Evolutionary conservation across 306 rosid genomes (phyloP).

Genomic region (Geum urbanum): DNA sequence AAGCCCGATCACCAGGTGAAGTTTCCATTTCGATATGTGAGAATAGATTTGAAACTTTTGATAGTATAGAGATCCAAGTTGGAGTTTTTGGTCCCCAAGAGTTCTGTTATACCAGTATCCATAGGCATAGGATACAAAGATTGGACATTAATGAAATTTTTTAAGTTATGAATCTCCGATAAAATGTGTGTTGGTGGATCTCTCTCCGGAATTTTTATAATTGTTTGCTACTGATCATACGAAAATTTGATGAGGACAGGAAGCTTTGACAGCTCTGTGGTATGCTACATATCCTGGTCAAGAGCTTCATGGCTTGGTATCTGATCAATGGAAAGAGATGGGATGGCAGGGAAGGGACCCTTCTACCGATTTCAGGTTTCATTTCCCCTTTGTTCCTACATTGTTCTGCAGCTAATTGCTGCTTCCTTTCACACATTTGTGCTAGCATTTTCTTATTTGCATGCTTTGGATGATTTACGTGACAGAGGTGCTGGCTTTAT

Average conservation of each 20-base stretch:
- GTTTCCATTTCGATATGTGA: background rate
- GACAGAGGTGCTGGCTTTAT: conserved; percentile 88
- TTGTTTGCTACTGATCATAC: no score
- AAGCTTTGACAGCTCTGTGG: conserved; percentile 81
- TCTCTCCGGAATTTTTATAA: no score
- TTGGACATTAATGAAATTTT: background rate
- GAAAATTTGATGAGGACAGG: conserved; percentile 48
- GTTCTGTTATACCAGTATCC: background rate
- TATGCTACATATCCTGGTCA: conserved; percentile 64
- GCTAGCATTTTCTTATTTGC: conserved; percentile 10
- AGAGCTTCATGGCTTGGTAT: conserved; percentile 74
- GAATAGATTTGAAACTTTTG: background rate
- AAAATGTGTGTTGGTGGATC: no score
- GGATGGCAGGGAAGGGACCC: conserved; percentile 99
- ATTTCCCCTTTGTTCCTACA: conserved; percentile 13
- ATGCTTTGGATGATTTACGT: conserved; percentile 21
- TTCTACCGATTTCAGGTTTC: conserved; percentile 88
- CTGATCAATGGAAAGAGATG: conserved; percentile 96
- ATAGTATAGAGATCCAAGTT: background rate
- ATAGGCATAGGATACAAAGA: background rate
- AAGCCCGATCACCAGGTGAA: conserved; percentile 72
- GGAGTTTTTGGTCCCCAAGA: background rate
- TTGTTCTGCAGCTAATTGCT: conserved; percentile 1
- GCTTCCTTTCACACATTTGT: conserved; percentile 1
- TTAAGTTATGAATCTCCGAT: background rate